Evolutionary conservation across 805 yeast genomes (phyloP), one percentile per base, ranked within the genome.

Genomic region (Saccharomycopsis sp.): DNA sequence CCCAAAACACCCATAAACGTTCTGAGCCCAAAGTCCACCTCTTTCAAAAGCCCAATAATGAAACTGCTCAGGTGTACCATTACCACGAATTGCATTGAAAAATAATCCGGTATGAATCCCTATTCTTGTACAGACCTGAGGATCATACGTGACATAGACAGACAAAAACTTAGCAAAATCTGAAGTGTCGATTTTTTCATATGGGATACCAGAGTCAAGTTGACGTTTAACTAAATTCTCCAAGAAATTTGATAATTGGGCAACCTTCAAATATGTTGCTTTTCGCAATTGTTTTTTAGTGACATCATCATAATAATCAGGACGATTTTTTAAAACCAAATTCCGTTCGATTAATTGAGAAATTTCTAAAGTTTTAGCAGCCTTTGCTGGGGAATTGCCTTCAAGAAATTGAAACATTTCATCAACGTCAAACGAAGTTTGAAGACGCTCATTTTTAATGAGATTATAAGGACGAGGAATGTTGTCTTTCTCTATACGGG

Each of bases 41-140:
- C 83, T 72, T 54, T 74, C 77, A 48, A 70, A 65, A 43, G 87
- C 73, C 97, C 97, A 89, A 65, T 81, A 90, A 35, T 77, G 68
- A 55, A 81, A 74, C 68, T 89, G 97, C 46, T 78, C 85, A 27
- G 76, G 72, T 6, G 97, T 82, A 53, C 96, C 97, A 55, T 85
- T 83, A 51, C 96, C 96, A 54, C 81, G 77, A 46, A 89, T 66
- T 46, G 95, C 85, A 47, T 78, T 75, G 43, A 86, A 71, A 60
- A 90, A 90, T 47, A 89, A 71, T 3, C 96, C 96, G 53, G 82
- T 70, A 67, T 89, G 95, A 45, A 89, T 88, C 34, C 95, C 96
- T 41, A 85, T 63, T 56, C 97, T 75, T 26, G 96, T 88, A 42
- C 79, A 77, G 37, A 84, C 66, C 54, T 80, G 81, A 14, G 95